Conservation (phyloP, 2,329 filamentous ascomycete genomes). For the Trichoderma sp. region DNA sequence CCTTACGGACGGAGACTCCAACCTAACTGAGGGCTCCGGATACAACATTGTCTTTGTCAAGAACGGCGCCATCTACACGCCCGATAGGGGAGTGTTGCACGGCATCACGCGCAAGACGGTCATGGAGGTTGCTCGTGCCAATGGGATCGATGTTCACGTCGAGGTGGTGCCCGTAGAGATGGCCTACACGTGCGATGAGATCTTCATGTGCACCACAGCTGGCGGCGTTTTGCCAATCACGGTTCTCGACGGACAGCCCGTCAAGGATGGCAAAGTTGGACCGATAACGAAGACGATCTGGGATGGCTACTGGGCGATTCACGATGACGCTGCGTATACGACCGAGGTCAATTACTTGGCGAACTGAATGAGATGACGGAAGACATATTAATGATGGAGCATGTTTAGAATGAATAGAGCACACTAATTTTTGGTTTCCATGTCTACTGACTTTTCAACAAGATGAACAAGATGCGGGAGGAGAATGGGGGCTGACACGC, state of each 20-base stretch:
- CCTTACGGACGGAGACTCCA: slow-evolving; percentile 1
- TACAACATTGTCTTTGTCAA: slow-evolving; percentile 13
- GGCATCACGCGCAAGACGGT: slow-evolving; percentile 10
- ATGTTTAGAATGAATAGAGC: background rate
- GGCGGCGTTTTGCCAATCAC: slow-evolving; percentile 8
- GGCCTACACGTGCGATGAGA: slow-evolving; percentile 5
- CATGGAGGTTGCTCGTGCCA: slow-evolving; percentile 1
- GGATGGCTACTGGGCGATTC: slow-evolving; percentile 5
- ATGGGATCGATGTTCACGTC: background rate
- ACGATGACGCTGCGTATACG: background rate
- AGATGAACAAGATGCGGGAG: background rate
- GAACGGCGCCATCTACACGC: slow-evolving; percentile 3
- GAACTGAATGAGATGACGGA: background rate
- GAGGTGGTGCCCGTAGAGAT: slow-evolving; percentile 9
- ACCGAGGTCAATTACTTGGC: background rate
- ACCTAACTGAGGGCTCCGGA: slow-evolving; percentile 3
- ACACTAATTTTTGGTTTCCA: background rate
- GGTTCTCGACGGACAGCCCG: background rate
- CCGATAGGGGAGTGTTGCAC: slow-evolving; percentile 4
- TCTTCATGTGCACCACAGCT: slow-evolving; percentile 1
- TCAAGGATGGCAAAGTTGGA: slow-evolving; percentile 5
- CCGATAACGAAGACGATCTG: slow-evolving; percentile 1
- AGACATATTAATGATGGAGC: background rate
- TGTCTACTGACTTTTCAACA: background rate
- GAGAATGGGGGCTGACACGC: background rate